These are phyloP conservation scores for Cercis canadensis DNA, from an alignment of 306 rosid species.

Conservation along the genomic window DNA sequence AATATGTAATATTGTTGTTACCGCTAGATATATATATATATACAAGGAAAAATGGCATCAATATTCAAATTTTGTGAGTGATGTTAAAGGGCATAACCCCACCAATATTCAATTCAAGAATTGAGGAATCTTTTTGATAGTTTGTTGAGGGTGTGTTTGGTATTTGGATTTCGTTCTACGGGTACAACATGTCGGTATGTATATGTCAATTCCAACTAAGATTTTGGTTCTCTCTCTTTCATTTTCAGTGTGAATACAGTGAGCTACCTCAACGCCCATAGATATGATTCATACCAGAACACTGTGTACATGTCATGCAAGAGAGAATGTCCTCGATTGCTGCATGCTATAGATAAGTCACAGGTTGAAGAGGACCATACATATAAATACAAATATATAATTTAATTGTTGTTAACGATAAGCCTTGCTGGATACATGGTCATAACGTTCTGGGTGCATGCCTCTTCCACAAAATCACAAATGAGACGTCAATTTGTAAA, in stretches of 20 bases:
- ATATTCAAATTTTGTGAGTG: no score
- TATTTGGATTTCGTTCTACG: constrained; percentile 29
- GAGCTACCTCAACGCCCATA: constrained; percentile 28
- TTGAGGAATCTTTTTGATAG: not conserved
- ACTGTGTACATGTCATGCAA: constrained; percentile 37
- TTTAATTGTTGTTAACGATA: no score
- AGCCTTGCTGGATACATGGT: constrained; percentile 5
- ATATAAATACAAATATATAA: no score
- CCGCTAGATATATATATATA: no score
- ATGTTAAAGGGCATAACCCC: no score
- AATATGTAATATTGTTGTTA: no score
- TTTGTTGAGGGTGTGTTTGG: constrained; percentile 24
- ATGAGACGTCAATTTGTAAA: constrained; percentile 1
- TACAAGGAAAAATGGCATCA: no score
- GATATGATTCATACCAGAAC: constrained; percentile 15
- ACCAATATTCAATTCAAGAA: not conserved
- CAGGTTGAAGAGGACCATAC: constrained; percentile 8
- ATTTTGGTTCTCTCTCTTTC: constrained; percentile 29
- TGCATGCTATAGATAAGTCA: constrained; percentile 43
- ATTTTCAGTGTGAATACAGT: constrained; percentile 26
- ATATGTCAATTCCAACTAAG: constrained; percentile 14
- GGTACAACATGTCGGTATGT: constrained; percentile 15
- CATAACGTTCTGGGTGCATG: constrained; percentile 3
- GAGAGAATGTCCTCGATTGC: constrained; percentile 36
- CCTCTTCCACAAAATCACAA: not conserved